Conservation (phyloP, 2,329 filamentous ascomycete species). For the Clarireedia hainanense region DNA sequence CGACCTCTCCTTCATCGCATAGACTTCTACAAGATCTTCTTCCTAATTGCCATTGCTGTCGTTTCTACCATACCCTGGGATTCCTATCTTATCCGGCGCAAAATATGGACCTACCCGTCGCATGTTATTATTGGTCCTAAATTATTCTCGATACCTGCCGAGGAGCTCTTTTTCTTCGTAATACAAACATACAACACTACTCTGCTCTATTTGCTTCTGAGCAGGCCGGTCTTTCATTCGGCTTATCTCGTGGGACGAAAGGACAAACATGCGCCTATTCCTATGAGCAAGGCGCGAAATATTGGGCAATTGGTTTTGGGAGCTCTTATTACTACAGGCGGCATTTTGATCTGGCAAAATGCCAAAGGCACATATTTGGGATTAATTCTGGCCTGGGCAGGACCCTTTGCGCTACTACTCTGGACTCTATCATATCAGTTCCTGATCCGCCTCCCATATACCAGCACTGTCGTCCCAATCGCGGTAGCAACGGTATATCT, state of each 20-base stretch:
- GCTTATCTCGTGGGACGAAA: conserved; percentile 35
- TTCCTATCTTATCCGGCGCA: conserved; percentile 60
- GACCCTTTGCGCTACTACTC: conserved; percentile 55
- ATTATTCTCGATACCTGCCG: conserved; percentile 56
- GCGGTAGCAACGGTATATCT: conserved; percentile 58
- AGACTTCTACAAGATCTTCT: conserved; percentile 54
- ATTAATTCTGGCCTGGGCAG: conserved; percentile 61
- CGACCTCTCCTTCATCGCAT: conserved; percentile 53
- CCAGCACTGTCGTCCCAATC: conserved; percentile 52
- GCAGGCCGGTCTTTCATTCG: conserved; percentile 53
- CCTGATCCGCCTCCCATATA: conserved; percentile 49
- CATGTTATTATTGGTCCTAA: conserved; percentile 56
- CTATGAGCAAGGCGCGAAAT: conserved; percentile 28
- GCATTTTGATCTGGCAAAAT: conserved; percentile 37
- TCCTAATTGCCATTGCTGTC: conserved; percentile 56
- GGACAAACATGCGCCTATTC: conserved; percentile 8
- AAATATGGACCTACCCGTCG: conserved; percentile 64
- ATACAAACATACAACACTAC: conserved; percentile 69
- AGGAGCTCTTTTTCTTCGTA: conserved; percentile 72
- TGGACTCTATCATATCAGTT: conserved; percentile 59
- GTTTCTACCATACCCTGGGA: conserved; percentile 68
- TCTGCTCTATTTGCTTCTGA: conserved; percentile 59
- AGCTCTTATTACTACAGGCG: conserved; percentile 37
- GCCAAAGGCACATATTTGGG: conserved; percentile 57
- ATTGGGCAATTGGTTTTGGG: conserved; percentile 44